Conservation (phyloP, 202 grass and related monocot species). For the Digitaria exilis region DNA sequence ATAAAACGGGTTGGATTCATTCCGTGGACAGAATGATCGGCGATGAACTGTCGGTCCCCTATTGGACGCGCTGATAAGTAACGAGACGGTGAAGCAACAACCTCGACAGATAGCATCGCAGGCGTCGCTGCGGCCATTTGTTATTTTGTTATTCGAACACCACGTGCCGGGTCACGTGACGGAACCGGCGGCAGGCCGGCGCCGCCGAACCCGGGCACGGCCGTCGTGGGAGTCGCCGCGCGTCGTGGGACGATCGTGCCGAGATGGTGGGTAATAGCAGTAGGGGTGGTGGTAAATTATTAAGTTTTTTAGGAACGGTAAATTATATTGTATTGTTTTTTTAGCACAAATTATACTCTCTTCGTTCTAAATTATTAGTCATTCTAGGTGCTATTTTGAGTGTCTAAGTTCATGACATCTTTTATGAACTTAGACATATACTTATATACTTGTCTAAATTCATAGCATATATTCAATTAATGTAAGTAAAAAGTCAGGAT, state of each 20-base stretch:
- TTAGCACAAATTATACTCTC: no score
- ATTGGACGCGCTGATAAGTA: slow-evolving; percentile 12
- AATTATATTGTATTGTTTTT: no score
- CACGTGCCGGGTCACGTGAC: slow-evolving; percentile 14
- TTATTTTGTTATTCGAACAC: neutral
- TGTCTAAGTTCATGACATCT: no score
- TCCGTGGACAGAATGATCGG: slow-evolving; percentile 9
- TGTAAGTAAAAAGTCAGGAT: no score
- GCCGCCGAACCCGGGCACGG: neutral
- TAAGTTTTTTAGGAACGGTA: no score
- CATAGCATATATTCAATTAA: no score
- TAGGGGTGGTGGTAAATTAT: neutral
- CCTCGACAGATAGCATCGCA: neutral
- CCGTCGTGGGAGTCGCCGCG: neutral
- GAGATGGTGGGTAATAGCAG: neutral
- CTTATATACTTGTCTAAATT: no score
- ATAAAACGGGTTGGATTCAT: neutral
- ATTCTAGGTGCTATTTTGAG: no score
- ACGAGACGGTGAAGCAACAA: neutral
- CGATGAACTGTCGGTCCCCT: neutral
- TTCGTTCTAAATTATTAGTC: no score
- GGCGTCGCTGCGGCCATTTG: no score
- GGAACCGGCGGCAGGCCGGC: neutral
- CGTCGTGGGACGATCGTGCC: neutral
- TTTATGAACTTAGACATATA: no score